Evolutionary conservation across 257 asterid species (phyloP), one percentile per base, ranked within the genome.

Genomic region (Solanum tarijense): DNA sequence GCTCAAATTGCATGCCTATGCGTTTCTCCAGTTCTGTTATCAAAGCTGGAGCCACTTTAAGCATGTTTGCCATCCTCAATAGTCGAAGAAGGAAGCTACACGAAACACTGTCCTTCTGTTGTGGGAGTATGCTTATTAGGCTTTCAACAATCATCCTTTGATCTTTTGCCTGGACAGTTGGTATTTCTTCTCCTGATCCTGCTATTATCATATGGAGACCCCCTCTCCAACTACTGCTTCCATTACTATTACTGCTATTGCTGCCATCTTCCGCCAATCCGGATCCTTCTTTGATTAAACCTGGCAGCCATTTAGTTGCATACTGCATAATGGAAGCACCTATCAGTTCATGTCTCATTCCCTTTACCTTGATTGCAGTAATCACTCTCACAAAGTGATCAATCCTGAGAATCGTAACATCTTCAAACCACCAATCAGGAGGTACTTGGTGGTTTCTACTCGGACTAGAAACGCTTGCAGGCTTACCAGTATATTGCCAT

Each of bases 401-500:
- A 27, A 96, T 96, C 86, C 98, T 90, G 21, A 96, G 95, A 68
- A 95, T 92, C 0, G 99, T 93, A 21, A 94, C 98, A 71, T 96
- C 99, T 85, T 96, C 99, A 36, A 95, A 96, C 98, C 99, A 96
- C 98, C 99, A 96, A 87, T 95, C 98, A 0, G 98, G 94, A 0
- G 99, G 99, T 9, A 93, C 98, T 8, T 91, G 98, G n/a, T 90
- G 88, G 92, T 72, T 90, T 74, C 96, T 73, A 83, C 95, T 92
- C 1, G 99, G 98, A 90, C 98, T 96, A 7, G 99, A 94, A 27
- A 87, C 93, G n/a, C 94, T 92, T 0, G 88, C 88, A 25, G 92
- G 90, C 86, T 90, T 92, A 20, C 98, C 98, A 1, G 99, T 95
- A 58, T 95, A 95, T 18, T 94, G 99, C 99, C 99, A 97, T 88